Evolutionary conservation across 208 protist species (phyloP), one percentile per base, ranked within the genome.

Genomic region (Trypanosoma congolense): DNA sequence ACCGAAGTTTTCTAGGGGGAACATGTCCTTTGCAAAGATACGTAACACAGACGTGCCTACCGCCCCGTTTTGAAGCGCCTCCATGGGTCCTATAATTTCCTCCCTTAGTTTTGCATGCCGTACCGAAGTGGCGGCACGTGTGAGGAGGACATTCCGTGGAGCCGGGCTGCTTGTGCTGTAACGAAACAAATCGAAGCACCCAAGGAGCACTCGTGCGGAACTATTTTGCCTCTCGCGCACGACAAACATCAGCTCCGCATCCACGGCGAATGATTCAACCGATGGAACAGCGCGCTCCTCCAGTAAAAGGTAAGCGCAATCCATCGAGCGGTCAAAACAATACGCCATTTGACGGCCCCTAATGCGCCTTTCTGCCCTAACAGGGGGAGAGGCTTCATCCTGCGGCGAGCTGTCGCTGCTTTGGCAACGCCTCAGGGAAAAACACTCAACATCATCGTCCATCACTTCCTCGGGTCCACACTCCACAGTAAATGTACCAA

Each of bases 11-110:
- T 56, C 28, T 9, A 83, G 26, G 1, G 67, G 60, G 55, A 72
- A 74, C 77, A 91, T 83, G 28, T 81, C 69, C 62, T 91, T 91
- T 6, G 69, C 77, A 55, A 77, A 87, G 16, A 67, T 12, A 35
- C 35, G 44, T 28, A 67, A 19, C 24, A 56, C 21, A 18, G 54
- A 53, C 14, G 31, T 33, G 38, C 6, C 30, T 22, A 12, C 29
- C 30, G 52, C 22, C 24, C 14, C 38, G 18, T 14, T 30, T 29
- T 31, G 25, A 18, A 57, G 44, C 10, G 30, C 6, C 10, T 69
- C 42, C 24, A 66, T 61, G 19, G 67, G 54, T 10, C 36, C 38
- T 44, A 84, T 35, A 33, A 67, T 49, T n/a, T 75, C 25, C 2
- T 49, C n/a, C 44, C 73, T 65, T 10, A 85, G 51, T 2, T 18